Evolutionary conservation across 2,329 filamentous ascomycete genomes (phyloP), one percentile per base, ranked within the genome.

Genomic region (Colletotrichum spinosum): DNA sequence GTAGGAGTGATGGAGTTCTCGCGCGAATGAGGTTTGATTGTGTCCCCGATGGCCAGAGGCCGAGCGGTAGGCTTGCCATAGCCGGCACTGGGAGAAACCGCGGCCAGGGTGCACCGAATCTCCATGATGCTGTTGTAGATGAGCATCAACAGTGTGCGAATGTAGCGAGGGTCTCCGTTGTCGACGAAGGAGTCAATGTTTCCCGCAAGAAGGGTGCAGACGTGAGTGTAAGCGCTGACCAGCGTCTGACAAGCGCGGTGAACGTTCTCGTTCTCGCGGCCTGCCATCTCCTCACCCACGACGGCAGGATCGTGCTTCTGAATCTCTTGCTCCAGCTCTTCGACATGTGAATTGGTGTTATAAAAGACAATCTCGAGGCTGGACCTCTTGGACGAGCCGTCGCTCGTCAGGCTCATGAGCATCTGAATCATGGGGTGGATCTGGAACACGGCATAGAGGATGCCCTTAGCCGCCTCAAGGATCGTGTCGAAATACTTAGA

Each of bases 111-210:
- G 3, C 86, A 86, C 8, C 88, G 84, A 55, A 90, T 81, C 73
- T 90, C 88, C 83, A 88, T 90, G 65, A 90, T 86, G 74, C 88
- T 90, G 70, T 90, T 89, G 74, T 89, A 90, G 6, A 90, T 80
- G 69, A 87, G 81, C 74, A 89, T 82, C 71, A 90, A 76, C 69
- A 90, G 81, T 3, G 87, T 88, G 51, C 88, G 86, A 72, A 90
- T 88, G 72, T 90, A 90, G 67, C 88, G 84, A 25, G 88, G 87
- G 70, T 90, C 88, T 67, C 86, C 87, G 62, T 90, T 89, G 70
- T 88, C 83, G 60, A 90, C 82, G 71, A 91, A 87, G 2, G 84
- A 84, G 71, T 90, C 86, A 65, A 90, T 86, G 68, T 90, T 89
- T 58, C 83, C 81, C 46, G 84, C 83, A 37, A 90, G 76, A 0